These are phyloP conservation scores for Microstegium vimineum DNA, from an alignment of 176 grass and related monocot species.

Conservation along the genomic window DNA sequence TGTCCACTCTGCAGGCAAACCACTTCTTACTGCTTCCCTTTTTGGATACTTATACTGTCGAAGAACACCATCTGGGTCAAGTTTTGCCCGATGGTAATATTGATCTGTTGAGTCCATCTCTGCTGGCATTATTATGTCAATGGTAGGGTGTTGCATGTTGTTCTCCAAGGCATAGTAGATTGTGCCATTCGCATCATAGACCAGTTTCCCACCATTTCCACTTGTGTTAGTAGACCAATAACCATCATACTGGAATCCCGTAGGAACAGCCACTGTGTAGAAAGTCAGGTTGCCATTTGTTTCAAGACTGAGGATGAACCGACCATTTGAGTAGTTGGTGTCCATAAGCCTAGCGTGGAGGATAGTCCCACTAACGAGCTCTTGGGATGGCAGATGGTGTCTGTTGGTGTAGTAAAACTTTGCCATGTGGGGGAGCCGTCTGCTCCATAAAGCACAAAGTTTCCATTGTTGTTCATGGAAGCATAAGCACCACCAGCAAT, in stretches of 20 bases:
- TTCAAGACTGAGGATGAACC: conserved; percentile 4
- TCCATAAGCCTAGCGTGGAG: conserved; percentile 3
- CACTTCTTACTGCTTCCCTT: background rate
- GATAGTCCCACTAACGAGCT: background rate
- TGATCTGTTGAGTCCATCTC: background rate
- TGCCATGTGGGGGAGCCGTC: background rate
- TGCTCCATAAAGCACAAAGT: background rate
- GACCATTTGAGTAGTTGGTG: background rate
- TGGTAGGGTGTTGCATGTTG: background rate
- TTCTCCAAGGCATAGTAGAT: conserved; percentile 4
- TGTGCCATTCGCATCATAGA: background rate
- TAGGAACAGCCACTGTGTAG: background rate
- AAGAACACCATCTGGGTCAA: conserved; percentile 9
- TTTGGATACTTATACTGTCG: conserved; percentile 2
- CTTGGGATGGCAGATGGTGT: conserved; percentile 17
- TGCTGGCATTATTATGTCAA: background rate
- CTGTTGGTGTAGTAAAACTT: conserved; percentile 8
- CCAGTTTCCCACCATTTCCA: background rate
- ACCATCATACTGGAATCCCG: background rate
- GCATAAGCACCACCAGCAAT: background rate
- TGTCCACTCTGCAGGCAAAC: background rate
- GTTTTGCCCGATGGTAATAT: background rate
- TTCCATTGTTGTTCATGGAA: conserved; percentile 1
- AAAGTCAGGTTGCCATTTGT: background rate
- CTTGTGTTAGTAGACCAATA: conserved; percentile 8